Base-by-base conservation (phyloP, 495 filamentous ascomycete species). In the Letharia columbiana region DNA sequence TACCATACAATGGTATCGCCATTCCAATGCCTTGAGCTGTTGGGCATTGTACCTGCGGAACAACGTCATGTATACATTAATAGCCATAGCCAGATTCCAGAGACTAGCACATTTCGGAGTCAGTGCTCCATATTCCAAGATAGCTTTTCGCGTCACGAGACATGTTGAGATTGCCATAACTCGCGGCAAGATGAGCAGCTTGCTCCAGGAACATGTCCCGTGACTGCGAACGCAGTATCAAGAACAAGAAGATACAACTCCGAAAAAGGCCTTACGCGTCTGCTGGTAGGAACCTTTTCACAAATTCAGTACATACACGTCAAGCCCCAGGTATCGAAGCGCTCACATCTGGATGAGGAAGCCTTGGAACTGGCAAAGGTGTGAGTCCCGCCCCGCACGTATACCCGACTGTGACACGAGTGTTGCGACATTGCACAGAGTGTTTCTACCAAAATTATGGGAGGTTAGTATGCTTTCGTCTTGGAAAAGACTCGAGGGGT, bases 51-150 rank as follows among this genome's bases (percentile, higher is more conserved):
- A 92, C 67, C 87, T 87, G 68, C 81, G 81, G 74, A 92, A 93
- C 70, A 96, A 91, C 11, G 89, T 94, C 35, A 95, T 76, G 71
- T 90, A 91, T 67, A 95, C 91, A 72, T 95, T 96, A 66, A 88
- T 80, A 4, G 91, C 90, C 91, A 96, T 96, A 50, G 88, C 88
- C 56, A 94, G 78, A 2, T 87, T 88, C 89, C 88, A 91, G 42
- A 87, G 78, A 2, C 23, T 28, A 28, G 23, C 23, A 28, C 23
- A 28, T 28, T 28, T 28, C 23, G 23, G 23, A 28, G 23, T 28
- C 23, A 28, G 23, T 28, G 23, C 23, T 28, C 23, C 23, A 28
- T 28, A 28, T 1, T 28, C 23, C 23, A 28, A 28, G 23, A 28
- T 28, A 28, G 23, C 23, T 28, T 28, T 28, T 28, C 23, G 23